A percentile compares a stretch with the other conserved stretches of the same genome.
Conservation (phyloP, 2,329 filamentous ascomycete species). For the Xylaria polymorpha region DNA sequence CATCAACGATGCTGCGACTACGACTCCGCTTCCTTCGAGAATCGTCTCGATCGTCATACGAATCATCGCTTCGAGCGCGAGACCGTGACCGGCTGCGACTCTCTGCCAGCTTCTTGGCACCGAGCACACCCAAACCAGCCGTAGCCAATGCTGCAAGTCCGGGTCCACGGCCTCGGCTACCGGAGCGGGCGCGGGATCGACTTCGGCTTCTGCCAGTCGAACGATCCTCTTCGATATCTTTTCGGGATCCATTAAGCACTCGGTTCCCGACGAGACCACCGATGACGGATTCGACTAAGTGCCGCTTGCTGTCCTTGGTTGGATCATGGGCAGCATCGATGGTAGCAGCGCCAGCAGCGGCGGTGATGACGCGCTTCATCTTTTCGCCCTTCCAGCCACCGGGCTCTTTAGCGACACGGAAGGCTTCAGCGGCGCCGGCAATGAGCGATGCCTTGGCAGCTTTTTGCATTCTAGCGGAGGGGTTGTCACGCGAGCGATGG, state of each 20-base stretch:
- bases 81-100: slow-evolving; percentile 65
- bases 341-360: slow-evolving; percentile 85
- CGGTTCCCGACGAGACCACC: slow-evolving; percentile 89
- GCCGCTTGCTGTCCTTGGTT: slow-evolving; percentile 80
- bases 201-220: slow-evolving; percentile 74
- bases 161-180: slow-evolving; percentile 58
- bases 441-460: slow-evolving; percentile 91
- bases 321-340: slow-evolving; percentile 82
- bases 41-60: slow-evolving; percentile 58
- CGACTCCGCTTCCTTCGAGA: slow-evolving; percentile 61
- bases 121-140: slow-evolving; percentile 69
- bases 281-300: slow-evolving; percentile 86
- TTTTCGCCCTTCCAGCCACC: slow-evolving; percentile 92
- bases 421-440: slow-evolving; percentile 91
- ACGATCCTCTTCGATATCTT: slow-evolving; percentile 71
- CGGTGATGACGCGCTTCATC: slow-evolving; percentile 89
- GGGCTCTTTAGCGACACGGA: slow-evolving; percentile 87
- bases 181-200: slow-evolving; percentile 72
- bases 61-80: slow-evolving; percentile 61
- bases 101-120: slow-evolving; percentile 69
- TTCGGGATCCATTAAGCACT: slow-evolving; percentile 81
- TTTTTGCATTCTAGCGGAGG: slow-evolving; percentile 76
- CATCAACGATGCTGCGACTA: slow-evolving; percentile 74
- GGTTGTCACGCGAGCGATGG: slow-evolving; percentile 59
- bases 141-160: slow-evolving; percentile 73